Evolutionary conservation across 176 grass and related monocot genomes (phyloP).

Genomic region (Triticum turgidum): DNA sequence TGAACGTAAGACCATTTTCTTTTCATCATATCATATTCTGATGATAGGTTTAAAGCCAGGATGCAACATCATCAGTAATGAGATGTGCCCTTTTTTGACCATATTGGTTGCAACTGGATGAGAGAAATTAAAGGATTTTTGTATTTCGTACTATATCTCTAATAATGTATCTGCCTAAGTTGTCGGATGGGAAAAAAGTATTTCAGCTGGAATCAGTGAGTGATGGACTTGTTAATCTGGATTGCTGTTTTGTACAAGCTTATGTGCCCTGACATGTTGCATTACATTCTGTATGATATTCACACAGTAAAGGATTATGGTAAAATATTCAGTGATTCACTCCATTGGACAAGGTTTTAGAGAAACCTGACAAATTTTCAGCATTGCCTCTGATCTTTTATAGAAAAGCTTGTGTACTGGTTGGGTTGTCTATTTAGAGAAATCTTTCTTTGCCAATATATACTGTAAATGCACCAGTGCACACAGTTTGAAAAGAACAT

Average conservation of each 20-base stretch:
- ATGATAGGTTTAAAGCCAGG: neutral
- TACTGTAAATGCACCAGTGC: neutral
- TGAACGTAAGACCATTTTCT: conserved; percentile 64
- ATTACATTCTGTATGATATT: neutral
- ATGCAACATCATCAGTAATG: conserved; percentile 4
- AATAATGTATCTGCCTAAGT: neutral
- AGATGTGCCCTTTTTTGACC: neutral
- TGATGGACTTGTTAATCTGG: neutral
- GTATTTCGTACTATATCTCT: neutral
- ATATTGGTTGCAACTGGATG: neutral
- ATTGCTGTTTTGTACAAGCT: conserved; percentile 15
- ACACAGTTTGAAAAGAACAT: neutral
- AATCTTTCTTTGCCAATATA: neutral
- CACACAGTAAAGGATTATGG: neutral
- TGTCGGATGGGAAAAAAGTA: neutral
- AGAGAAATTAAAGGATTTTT: neutral
- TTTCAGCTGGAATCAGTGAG: neutral
- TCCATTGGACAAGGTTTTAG: neutral
- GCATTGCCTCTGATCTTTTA: neutral
- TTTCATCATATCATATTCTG: neutral
- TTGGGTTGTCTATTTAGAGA: neutral
- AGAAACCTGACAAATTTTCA: neutral
- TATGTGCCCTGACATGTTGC: conserved; percentile 1
- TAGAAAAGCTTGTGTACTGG: conserved; percentile 15
- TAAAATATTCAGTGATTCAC: neutral